Evolutionary conservation across 352 stramenopile species (phyloP).

Genomic region (Phytophthora hybrid): DNA sequence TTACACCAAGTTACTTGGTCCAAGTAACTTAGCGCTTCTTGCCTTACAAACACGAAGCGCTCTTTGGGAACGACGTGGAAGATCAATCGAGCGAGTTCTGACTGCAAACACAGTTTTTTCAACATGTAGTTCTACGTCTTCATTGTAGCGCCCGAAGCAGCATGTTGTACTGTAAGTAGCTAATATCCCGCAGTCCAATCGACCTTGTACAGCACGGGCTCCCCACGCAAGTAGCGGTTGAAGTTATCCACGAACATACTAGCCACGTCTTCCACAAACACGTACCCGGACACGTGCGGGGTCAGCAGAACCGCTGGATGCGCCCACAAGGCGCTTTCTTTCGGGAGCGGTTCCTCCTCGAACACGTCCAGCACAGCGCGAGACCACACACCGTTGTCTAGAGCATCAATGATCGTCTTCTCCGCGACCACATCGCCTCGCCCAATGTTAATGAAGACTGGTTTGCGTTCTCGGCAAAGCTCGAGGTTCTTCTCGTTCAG

Average conservation of each 20-base stretch:
- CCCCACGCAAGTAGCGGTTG: conserved; percentile 42
- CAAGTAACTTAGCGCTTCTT: too few relatives aligned
- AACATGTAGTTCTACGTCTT: not conserved
- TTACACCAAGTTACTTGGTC: too few relatives aligned
- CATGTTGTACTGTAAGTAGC: not conserved
- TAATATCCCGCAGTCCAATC: conserved; percentile 47
- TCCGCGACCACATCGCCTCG: conserved; percentile 85
- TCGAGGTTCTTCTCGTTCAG: conserved; percentile 63
- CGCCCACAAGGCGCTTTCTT: conserved; percentile 66
- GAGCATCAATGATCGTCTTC: conserved; percentile 57
- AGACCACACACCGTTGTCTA: conserved; percentile 68
- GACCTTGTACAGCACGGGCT: conserved; percentile 41
- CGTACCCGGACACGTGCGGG: conserved; percentile 81
- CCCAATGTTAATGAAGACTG: conserved; percentile 91
- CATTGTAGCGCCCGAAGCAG: not conserved
- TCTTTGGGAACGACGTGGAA: not conserved
- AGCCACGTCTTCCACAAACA: conserved; percentile 77
- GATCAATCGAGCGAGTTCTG: not conserved
- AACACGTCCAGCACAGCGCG: conserved; percentile 68
- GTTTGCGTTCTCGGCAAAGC: conserved; percentile 58
- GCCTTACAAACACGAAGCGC: not conserved
- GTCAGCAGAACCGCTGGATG: conserved; percentile 73
- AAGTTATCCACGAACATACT: conserved; percentile 75
- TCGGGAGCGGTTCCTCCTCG: conserved; percentile 53
- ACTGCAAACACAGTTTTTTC: not conserved